phyloP scores from a whole-genome alignment of 78 protist genomes.

The Tieghemostelium lacteum region DNA sequence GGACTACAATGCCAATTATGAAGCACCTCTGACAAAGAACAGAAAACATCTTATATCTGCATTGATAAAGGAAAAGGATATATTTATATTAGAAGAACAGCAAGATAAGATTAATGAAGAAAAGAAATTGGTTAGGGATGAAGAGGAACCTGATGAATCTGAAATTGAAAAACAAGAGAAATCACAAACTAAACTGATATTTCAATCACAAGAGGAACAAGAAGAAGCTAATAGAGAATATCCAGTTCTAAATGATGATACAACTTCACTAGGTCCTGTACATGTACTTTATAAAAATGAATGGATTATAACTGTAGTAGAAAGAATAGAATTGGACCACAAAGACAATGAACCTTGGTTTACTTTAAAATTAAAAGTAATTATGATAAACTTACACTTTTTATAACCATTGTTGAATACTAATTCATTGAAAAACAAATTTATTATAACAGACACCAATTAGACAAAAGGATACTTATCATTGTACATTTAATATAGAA shows the following conservation, averaged over 20 bases:
- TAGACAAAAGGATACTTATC: slow-evolving; percentile 18
- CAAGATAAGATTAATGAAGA: slow-evolving; percentile 1
- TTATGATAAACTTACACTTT: background rate
- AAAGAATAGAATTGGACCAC: slow-evolving; percentile 42
- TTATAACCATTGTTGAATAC: background rate
- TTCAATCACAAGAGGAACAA: slow-evolving; percentile 30
- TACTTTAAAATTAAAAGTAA: slow-evolving; percentile 53
- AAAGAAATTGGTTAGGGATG: no score
- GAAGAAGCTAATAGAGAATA: slow-evolving; percentile 16
- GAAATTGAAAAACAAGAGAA: slow-evolving; percentile 23
- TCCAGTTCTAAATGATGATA: slow-evolving; percentile 45
- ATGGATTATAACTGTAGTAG: slow-evolving; percentile 67
- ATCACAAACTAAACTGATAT: slow-evolving; percentile 48
- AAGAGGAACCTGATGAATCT: background rate
- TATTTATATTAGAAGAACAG: slow-evolving; percentile 4
- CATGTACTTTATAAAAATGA: slow-evolving; percentile 62
- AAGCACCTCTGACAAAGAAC: background rate
- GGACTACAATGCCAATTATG: background rate
- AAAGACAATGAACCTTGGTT: slow-evolving; percentile 63
- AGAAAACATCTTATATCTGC: slow-evolving; percentile 18
- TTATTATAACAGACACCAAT: slow-evolving; percentile 44
- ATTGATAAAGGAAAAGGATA: slow-evolving; percentile 1
- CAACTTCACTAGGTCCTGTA: slow-evolving; percentile 58
- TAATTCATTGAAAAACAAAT: background rate
- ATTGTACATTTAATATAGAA: slow-evolving; percentile 63